Percentiles rank a stretch among this genome's conserved stretches.
phyloP scores from a whole-genome alignment of 441 rosid genomes.

The Syzygium malaccense region DNA sequence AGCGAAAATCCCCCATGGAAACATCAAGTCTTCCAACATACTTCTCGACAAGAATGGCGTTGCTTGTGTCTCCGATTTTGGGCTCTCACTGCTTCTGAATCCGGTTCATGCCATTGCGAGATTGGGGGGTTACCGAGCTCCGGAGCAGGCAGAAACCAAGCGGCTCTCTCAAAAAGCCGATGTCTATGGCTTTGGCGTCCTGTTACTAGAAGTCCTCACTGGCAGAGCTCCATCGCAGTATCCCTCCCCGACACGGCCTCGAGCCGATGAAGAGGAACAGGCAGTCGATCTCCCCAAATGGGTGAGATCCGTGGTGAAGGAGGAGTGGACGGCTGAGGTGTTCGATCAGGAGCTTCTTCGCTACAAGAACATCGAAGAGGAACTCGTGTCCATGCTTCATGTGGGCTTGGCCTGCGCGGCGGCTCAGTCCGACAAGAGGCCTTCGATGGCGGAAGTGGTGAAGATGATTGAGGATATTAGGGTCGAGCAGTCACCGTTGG shows the following conservation, averaged over 20 bases:
- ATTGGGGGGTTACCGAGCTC: constrained; percentile 84
- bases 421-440: constrained; percentile 78
- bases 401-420: constrained; percentile 78
- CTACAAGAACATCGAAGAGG: constrained; percentile 92
- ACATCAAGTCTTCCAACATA: constrained; percentile 76
- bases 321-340: constrained; percentile 96
- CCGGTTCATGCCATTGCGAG: constrained; percentile 85
- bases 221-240: constrained; percentile 69
- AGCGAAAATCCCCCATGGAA: constrained; percentile 78
- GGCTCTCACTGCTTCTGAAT: constrained; percentile 70
- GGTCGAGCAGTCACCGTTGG: constrained; percentile 89
- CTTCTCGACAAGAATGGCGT: constrained; percentile 82
- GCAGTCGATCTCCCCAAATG: constrained; percentile 74
- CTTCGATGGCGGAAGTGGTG: constrained; percentile 67
- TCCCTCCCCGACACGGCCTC: constrained; percentile 56
- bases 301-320: constrained; percentile 89
- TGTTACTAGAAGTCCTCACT: constrained; percentile 81
- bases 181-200: constrained; percentile 81
- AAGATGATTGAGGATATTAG: constrained; percentile 87
- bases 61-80: constrained; percentile 84
- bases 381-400: constrained; percentile 84
- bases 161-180: constrained; percentile 83
- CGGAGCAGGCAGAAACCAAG: constrained; percentile 76
- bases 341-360: constrained; percentile 89
- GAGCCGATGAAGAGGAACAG: constrained; percentile 51